Percentiles rank a stretch among this genome's conserved stretches.
These are phyloP conservation scores for Phialophora chinensis DNA, from an alignment of 2,329 filamentous ascomycete species.

Conservation along the genomic window DNA sequence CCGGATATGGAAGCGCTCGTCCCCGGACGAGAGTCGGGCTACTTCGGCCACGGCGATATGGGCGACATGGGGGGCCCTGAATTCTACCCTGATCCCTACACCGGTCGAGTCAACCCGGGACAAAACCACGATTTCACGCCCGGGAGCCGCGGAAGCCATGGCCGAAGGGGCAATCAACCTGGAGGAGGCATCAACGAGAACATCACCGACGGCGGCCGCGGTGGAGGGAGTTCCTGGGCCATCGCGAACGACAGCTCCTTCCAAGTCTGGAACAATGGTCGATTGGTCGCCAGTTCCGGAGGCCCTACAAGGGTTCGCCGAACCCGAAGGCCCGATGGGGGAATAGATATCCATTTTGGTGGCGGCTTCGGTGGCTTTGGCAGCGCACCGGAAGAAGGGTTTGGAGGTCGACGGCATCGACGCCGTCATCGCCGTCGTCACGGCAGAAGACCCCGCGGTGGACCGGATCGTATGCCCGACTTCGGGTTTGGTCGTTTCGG, in stretches of 20 bases:
- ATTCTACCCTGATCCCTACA: constrained; percentile 5
- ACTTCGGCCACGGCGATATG: constrained; percentile 11
- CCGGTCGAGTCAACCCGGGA: not conserved
- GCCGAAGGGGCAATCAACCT: not conserved
- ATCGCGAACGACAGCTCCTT: not conserved
- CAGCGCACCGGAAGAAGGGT: not conserved
- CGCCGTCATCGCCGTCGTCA: not conserved
- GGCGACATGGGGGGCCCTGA: constrained; percentile 2
- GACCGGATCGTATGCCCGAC: not conserved
- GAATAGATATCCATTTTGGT: not conserved
- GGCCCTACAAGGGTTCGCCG: too few species aligned
- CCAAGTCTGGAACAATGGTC: constrained; percentile 11
- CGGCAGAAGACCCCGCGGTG: not conserved
- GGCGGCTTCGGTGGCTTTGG: not conserved
- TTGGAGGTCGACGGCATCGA: not conserved
- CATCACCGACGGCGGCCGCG: not conserved
- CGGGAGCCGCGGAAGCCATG: not conserved
- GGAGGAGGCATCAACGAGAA: not conserved
- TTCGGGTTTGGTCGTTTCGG: not conserved
- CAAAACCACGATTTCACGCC: not conserved
- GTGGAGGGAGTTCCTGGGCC: not conserved
- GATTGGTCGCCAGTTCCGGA: not conserved
- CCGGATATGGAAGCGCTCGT: not conserved
- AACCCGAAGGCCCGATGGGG: not conserved
- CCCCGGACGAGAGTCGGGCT: not conserved